phyloP scores from a whole-genome alignment of 202 grass and related monocot species.

The Setaria italica region DNA sequence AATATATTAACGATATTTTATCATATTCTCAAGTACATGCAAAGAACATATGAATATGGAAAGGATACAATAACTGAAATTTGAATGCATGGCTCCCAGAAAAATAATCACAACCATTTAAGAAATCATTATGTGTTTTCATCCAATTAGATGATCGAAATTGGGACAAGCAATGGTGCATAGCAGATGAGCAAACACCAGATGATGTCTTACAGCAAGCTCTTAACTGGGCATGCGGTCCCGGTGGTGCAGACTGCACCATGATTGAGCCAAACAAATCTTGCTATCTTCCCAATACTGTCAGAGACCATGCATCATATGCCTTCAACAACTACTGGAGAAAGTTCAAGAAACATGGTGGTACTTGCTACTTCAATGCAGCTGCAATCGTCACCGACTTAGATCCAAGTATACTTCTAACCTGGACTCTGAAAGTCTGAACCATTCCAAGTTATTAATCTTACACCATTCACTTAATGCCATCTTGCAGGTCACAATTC shows the following conservation, averaged over 20 bases:
- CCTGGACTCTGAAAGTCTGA: conserved; percentile 11
- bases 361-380: conserved; percentile 65
- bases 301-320: conserved; percentile 65
- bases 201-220: conserved; percentile 61
- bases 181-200: conserved; percentile 66
- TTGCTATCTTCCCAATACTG: conserved; percentile 71
- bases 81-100: neutral
- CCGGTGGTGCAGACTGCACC: conserved; percentile 60
- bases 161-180: conserved; percentile 62
- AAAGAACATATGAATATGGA: neutral
- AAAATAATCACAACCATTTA: conserved; percentile 14
- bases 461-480: conserved; percentile 21
- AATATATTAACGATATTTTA: neutral
- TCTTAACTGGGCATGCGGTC: conserved; percentile 61
- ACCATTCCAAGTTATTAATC: neutral
- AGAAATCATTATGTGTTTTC: conserved; percentile 20
- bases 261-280: conserved; percentile 60
- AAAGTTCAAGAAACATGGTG: conserved; percentile 67
- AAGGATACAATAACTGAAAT: conserved; percentile 6
- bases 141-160: conserved; percentile 28
- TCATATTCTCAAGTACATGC: conserved; percentile 6
- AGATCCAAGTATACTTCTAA: conserved; percentile 57
- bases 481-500: conserved; percentile 61
- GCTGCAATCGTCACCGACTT: conserved; percentile 57
- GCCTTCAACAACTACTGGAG: conserved; percentile 73